phyloP scores from a whole-genome alignment of 768 basidiomycete genomes.

The Udeniomyces megalosporus region DNA sequence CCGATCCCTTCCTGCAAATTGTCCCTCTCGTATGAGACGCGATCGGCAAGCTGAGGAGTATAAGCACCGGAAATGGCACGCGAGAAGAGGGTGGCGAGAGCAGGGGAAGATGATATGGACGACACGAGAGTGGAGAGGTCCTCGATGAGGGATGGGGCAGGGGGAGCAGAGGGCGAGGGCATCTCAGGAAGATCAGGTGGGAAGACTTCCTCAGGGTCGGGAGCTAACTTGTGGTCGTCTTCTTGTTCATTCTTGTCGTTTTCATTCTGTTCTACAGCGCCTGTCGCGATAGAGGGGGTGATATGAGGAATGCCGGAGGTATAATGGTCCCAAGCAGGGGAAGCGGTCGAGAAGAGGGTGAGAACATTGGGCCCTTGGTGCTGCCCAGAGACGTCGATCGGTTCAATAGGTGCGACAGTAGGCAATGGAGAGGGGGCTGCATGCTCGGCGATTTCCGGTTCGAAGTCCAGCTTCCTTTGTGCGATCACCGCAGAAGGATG shows the following conservation, averaged over 20 bases:
- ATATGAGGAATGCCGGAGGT: not conserved
- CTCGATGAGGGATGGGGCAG: not conserved
- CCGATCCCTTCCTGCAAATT: not conserved
- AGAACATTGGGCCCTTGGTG: too few species aligned
- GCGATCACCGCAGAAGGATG: too few species aligned
- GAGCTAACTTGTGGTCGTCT: too few species aligned
- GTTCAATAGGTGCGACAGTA: too few species aligned
- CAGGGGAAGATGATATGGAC: not conserved
- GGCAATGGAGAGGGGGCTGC: too few species aligned
- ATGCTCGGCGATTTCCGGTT: too few species aligned
- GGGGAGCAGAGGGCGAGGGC: not conserved
- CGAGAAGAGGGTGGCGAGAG: not conserved
- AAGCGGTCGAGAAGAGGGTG: not conserved
- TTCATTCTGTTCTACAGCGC: not conserved
- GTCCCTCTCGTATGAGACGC: not conserved
- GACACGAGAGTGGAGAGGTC: slow-evolving; percentile 5
- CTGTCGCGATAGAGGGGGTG: not conserved
- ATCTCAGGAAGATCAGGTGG: not conserved
- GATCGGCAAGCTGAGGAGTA: not conserved
- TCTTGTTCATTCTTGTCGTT: not conserved
- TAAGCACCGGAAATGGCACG: slow-evolving; percentile 1
- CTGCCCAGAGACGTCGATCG: too few species aligned
- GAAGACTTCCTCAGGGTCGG: slow-evolving; percentile 10
- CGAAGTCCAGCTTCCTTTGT: too few species aligned
- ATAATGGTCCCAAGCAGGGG: not conserved